Base-by-base conservation (phyloP, 768 basidiomycete species). In the Mycena alexandri region DNA sequence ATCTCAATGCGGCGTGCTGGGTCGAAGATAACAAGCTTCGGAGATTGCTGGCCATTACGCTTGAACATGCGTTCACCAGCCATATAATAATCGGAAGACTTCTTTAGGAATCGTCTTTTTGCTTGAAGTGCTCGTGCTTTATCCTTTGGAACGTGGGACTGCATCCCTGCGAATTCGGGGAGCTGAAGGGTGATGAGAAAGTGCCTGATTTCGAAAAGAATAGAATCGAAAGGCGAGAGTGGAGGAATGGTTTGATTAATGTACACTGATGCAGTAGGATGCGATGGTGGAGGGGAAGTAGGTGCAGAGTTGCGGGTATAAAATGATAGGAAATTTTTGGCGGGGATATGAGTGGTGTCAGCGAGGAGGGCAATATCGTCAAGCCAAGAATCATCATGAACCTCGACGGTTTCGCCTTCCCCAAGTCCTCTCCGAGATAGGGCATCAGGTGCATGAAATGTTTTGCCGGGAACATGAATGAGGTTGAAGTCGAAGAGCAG, bases 401-500 rank as follows among this genome's bases (percentile, higher is more conserved):
- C 70, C 58, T 72, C 24, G 55, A 70, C 44, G 5, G 72, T 36
- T 44, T 74, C 72, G 19, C 44, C 67, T 42, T 73, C 73, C 2
- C 69, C 72, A 0, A 55, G 57, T 9, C 58, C 58, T 16, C 73
- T 57, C 44, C 77, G 62, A 6, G 82, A 84, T 10, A 85, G 61
- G 0, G 73, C 82, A 76, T 84, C 84, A 5, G 82, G 79, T 13
- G 76, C 82, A 54, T 61, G 61, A 51, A 79, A 78, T 3, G 65
- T 71, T 0, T 68, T 65, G 2, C 73, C 83, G 2, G 82, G 80
- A 0, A 84, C 75, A 61, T 85, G 83, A 1, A 72, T 50, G 0
- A 85, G 62, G 24, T 68, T 71, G 55, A 85, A 84, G 53, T 79
- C 61, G 42, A 81, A 84, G 29, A 79, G 43, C 6, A 80, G 61